Base-by-base conservation (phyloP, 139 green algal species). In the Asterochloris erici region DNA sequence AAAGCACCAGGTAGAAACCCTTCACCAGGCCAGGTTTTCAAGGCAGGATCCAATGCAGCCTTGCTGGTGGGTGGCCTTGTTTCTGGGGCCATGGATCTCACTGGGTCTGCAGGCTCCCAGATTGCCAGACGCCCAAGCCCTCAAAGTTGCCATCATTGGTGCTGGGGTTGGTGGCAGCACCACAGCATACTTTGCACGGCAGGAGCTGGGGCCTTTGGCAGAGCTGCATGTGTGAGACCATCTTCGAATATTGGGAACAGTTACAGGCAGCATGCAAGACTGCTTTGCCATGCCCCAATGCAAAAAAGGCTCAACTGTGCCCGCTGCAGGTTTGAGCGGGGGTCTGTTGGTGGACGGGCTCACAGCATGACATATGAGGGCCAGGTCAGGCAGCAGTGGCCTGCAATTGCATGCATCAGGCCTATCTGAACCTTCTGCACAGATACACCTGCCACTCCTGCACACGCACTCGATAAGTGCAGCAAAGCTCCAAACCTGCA, bases 81-180 rank as follows among this genome's bases (percentile, higher is more conserved):
- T 54, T 54, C 38, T 54, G 38, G 38, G 38, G 38, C 38, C 38
- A 54, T 54, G 38, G 38, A 54, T 54, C 38, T 54, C 38, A 54
- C 38, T 54, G 38, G 38, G 4, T 54, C 38, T 54, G 38, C 38
- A 54, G 38, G 38, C 38, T 54, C 38, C 38, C 38, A 54, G 6
- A 54, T 54, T 54, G 38, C 38, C 38, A 54, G 38, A 54, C 6
- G 2, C 38, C 38, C 2, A 54, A 10, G 38, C 38, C 38, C 63
- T 71, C 19, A 66, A 60, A 26, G 73, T 84, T 23, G 81, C 62
- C 21, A 75, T 84, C 17, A 61, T 94, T 2, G 91, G 91, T 12
- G 91, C 81, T 10, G 91, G 91, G 0, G 70, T 94, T 0, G 91
- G 88, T 4, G 90, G 89, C 9, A 79, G 85, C 9, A 81, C 82